A percentile compares a stretch with the other conserved stretches of the same genome.
phyloP scores from a whole-genome alignment of 1,284 basidiomycete genomes.

The Ganoderma leucocontextum region DNA sequence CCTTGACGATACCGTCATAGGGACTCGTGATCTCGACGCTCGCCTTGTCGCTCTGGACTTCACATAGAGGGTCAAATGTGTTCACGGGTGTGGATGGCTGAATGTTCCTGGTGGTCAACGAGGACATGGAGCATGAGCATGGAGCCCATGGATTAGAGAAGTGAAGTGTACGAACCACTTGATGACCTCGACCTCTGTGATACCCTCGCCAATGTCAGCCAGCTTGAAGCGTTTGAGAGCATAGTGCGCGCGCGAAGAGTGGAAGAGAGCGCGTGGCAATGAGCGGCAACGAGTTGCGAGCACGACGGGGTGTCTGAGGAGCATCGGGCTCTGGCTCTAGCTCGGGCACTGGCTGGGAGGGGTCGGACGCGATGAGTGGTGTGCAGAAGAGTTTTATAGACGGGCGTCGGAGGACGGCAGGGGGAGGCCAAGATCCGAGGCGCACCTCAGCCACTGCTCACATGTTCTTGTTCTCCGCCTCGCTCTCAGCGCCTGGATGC shows the following conservation, averaged over 20 bases:
- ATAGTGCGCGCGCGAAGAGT: conserved; percentile 55
- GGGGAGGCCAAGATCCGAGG: conserved; percentile 21
- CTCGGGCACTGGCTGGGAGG: neutral
- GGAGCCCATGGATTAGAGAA: neutral
- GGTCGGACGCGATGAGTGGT: neutral
- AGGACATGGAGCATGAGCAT: conserved; percentile 14
- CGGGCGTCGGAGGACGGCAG: conserved; percentile 12
- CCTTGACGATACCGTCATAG: conserved; percentile 80
- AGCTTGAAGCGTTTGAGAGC: conserved; percentile 81
- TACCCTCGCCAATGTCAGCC: conserved; percentile 96
- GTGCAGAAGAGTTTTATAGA: conserved; percentile 15
- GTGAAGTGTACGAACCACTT: conserved; percentile 68
- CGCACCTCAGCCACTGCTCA: conserved; percentile 2
- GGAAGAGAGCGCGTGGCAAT: conserved; percentile 47
- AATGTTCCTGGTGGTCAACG: conserved; percentile 58
- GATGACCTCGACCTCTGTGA: conserved; percentile 90
- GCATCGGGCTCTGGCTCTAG: conserved; percentile 14
- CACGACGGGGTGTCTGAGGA: conserved; percentile 23
- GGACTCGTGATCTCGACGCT: conserved; percentile 95
- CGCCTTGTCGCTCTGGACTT: conserved; percentile 95
- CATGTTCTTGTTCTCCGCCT: conserved; percentile 15
- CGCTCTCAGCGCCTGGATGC: neutral
- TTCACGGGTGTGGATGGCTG: conserved; percentile 66
- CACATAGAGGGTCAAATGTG: conserved; percentile 89
- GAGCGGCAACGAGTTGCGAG: conserved; percentile 13